Conservation (phyloP, 768 basidiomycete species). For the Chiua virens region DNA sequence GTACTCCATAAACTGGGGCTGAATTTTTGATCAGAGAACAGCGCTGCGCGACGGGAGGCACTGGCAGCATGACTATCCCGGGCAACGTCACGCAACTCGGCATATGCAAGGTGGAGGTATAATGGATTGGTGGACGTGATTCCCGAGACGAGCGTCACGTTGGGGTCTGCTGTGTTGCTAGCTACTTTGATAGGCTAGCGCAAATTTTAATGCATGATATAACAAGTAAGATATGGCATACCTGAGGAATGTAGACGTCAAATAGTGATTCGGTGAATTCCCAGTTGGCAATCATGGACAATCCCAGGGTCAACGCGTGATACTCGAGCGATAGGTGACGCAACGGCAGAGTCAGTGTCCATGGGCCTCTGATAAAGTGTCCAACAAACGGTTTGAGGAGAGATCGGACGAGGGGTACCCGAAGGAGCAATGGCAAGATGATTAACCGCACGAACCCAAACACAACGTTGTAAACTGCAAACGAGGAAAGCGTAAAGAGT, state of each 20-base stretch:
- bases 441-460: constrained; percentile 49
- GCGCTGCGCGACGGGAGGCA: constrained; percentile 45
- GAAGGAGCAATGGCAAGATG: constrained; percentile 53
- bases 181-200: constrained; percentile 50
- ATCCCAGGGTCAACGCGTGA: constrained; percentile 50
- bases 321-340: constrained; percentile 44
- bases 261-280: constrained; percentile 63
- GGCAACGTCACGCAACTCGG: constrained; percentile 57
- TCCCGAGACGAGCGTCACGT: constrained; percentile 62
- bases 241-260: constrained; percentile 58
- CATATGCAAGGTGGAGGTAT: constrained; percentile 66
- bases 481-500: constrained; percentile 41
- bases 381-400: constrained; percentile 60
- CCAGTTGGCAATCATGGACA: constrained; percentile 58
- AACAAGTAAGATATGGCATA: constrained; percentile 18
- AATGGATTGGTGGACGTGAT: constrained; percentile 49
- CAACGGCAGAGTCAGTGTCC: constrained; percentile 52
- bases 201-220: not conserved
- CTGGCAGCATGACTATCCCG: constrained; percentile 42
- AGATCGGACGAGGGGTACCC: constrained; percentile 50
- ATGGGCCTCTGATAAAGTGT: constrained; percentile 61
- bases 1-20: constrained; percentile 63
- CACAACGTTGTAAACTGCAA: constrained; percentile 38
- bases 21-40: constrained; percentile 72
- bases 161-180: constrained; percentile 47